Percentiles rank a stretch among this genome's conserved stretches.
phyloP scores from a whole-genome alignment of 1,284 basidiomycete species.

The Volvariella surrecta region DNA sequence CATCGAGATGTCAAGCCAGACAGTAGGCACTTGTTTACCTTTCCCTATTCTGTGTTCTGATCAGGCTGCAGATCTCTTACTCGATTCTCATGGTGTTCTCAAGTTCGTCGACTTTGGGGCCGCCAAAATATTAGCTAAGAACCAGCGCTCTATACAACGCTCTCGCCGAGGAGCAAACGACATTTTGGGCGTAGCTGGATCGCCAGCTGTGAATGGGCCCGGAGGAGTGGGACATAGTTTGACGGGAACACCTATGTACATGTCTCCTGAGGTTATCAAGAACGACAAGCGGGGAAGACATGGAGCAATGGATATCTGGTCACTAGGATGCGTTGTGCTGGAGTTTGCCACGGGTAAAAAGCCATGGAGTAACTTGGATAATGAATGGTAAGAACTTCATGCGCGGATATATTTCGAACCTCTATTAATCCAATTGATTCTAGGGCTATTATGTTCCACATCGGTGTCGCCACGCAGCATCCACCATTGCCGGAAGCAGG shows the following conservation, averaged over 20 bases:
- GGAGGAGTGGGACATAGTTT: conserved; percentile 72
- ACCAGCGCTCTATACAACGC: conserved; percentile 81
- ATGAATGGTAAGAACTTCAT: conserved; percentile 76
- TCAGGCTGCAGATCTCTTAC: conserved; percentile 70
- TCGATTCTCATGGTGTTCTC: conserved; percentile 90
- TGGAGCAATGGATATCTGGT: conserved; percentile 99
- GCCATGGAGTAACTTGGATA: conserved; percentile 98
- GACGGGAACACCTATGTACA: conserved; percentile 99
- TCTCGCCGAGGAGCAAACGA: conserved; percentile 46
- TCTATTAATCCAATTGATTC: conserved; percentile 6
- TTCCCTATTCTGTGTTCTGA: conserved; percentile 7
- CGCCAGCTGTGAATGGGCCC: conserved; percentile 22
- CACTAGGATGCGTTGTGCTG: conserved; percentile 91
- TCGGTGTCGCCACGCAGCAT: conserved; percentile 94
- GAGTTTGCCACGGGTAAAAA: conserved; percentile 96
- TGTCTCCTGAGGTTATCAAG: conserved; percentile 99
- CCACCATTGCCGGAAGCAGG: conserved; percentile 90
- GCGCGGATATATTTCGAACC: conserved; percentile 1
- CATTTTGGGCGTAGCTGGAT: conserved; percentile 10
- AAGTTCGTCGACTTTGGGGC: conserved; percentile 99
- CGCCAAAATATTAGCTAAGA: conserved; percentile 94
- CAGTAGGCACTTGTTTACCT: conserved; percentile 49
- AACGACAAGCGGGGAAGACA: conserved; percentile 79
- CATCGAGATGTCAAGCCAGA: conserved; percentile 99
- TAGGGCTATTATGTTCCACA: conserved; percentile 99